Evolutionary conservation across 805 yeast species (phyloP).

Genomic region (Myxozyma kluyveri): DNA sequence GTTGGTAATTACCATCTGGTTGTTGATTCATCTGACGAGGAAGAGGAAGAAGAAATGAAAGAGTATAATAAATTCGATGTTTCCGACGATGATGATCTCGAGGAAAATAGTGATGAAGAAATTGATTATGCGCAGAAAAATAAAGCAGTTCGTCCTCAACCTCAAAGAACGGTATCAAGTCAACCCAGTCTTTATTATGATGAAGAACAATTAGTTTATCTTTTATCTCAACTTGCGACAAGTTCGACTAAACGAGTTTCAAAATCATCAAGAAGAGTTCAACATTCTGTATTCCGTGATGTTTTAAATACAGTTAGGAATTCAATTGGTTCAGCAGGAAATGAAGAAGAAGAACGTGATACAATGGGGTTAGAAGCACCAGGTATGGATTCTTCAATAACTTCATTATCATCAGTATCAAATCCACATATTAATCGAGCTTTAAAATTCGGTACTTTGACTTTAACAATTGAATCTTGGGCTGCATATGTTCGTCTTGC

Average conservation of each 20-base stretch:
- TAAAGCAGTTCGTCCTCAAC: slow-evolving; percentile 5
- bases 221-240: slow-evolving; percentile 28
- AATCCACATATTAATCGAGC: slow-evolving; percentile 21
- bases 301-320: slow-evolving; percentile 29
- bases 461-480: slow-evolving; percentile 30
- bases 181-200: slow-evolving; percentile 24
- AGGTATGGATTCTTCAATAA: slow-evolving; percentile 11
- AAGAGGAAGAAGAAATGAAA: neutral
- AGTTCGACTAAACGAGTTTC: slow-evolving; percentile 30
- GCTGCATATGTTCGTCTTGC: slow-evolving; percentile 24
- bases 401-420: neutral
- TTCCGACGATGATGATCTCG: slow-evolving; percentile 15
- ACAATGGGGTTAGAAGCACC: slow-evolving; percentile 11
- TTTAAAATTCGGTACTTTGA: slow-evolving; percentile 27
- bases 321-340: slow-evolving; percentile 7
- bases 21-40: slow-evolving; percentile 14
- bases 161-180: slow-evolving; percentile 9
- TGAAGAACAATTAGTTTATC: slow-evolving; percentile 19
- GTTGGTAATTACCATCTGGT: slow-evolving; percentile 17
- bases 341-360: slow-evolving; percentile 9
- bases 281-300: slow-evolving; percentile 32
- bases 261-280: slow-evolving; percentile 28
- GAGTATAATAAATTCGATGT: slow-evolving; percentile 4
- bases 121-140: neutral
- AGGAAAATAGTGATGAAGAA: slow-evolving; percentile 4